A percentile compares a stretch with the other conserved stretches of the same genome.
Evolutionary conservation across 2,329 filamentous ascomycete genomes (phyloP).

Genomic region (Xylogone sp.): DNA sequence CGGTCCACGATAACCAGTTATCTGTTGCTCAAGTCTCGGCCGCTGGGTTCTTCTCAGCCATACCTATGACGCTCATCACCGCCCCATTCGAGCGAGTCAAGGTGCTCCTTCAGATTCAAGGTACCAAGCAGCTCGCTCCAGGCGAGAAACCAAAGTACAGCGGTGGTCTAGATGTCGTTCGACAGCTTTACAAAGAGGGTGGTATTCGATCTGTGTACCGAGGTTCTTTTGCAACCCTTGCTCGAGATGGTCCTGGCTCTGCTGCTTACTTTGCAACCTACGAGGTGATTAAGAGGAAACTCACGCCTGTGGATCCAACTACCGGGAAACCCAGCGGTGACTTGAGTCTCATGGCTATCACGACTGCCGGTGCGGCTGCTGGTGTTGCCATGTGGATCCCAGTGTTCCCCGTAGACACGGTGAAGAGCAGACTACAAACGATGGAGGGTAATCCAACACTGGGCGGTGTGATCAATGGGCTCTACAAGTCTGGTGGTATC

Average conservation of each 20-base stretch:
- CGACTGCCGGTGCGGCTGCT: constrained; percentile 81
- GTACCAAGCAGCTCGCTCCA: constrained; percentile 77
- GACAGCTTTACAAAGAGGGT: constrained; percentile 88
- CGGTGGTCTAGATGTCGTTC: constrained; percentile 84
- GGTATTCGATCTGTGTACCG: constrained; percentile 91
- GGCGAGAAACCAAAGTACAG: constrained; percentile 92
- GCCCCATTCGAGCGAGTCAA: constrained; percentile 98
- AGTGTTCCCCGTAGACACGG: constrained; percentile 94
- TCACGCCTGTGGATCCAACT: constrained; percentile 77
- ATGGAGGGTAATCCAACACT: constrained; percentile 82
- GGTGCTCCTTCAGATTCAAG: constrained; percentile 96
- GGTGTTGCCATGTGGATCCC: constrained; percentile 99
- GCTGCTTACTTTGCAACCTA: constrained; percentile 98
- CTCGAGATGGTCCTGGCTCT: constrained; percentile 86
- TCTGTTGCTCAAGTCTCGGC: constrained; percentile 83
- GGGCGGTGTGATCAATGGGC: constrained; percentile 70
- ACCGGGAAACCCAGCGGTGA: constrained; percentile 71
- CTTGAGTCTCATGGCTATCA: constrained; percentile 77
- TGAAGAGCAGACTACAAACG: constrained; percentile 92
- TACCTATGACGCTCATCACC: constrained; percentile 98
- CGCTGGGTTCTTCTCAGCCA: constrained; percentile 95
- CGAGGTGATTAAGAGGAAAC: constrained; percentile 84
- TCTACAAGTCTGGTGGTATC: constrained; percentile 80
- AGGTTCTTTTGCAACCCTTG: constrained; percentile 84
- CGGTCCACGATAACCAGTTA: constrained; percentile 66